Conservation (phyloP, 129 eudicot species). For the Pseudognaphalium luteoalbum region DNA sequence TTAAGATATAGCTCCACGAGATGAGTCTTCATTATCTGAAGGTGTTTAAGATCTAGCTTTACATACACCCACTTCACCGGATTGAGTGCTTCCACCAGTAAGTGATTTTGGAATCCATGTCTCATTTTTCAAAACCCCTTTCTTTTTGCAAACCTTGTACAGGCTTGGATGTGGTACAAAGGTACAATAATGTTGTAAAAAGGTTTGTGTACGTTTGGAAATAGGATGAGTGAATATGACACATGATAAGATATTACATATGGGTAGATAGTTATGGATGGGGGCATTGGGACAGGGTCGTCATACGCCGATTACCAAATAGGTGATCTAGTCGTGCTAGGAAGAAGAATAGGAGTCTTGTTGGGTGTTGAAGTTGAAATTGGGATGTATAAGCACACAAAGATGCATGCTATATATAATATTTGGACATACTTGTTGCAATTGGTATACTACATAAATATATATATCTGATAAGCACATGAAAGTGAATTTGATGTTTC, state of each 20-base stretch:
- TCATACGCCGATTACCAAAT: background rate
- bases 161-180: background rate
- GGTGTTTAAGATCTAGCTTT: background rate
- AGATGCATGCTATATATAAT: too few species aligned
- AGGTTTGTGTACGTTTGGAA: background rate
- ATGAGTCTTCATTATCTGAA: background rate
- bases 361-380: background rate
- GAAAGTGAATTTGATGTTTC: too few species aligned
- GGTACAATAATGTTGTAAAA: background rate
- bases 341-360: background rate
- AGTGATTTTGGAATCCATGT: background rate
- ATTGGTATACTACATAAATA: too few species aligned
- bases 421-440: too few species aligned
- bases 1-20: background rate
- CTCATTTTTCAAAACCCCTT: background rate
- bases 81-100: background rate
- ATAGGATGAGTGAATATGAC: too few species aligned
- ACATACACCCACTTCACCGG: background rate
- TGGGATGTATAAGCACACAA: background rate
- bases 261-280: background rate
- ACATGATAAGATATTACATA: too few species aligned
- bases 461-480: too few species aligned
- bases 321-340: background rate
- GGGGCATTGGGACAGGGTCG: background rate
- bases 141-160: background rate